Conservation (phyloP, 2,329 filamentous ascomycete genomes). For the Biscogniauxia mediterranea region DNA sequence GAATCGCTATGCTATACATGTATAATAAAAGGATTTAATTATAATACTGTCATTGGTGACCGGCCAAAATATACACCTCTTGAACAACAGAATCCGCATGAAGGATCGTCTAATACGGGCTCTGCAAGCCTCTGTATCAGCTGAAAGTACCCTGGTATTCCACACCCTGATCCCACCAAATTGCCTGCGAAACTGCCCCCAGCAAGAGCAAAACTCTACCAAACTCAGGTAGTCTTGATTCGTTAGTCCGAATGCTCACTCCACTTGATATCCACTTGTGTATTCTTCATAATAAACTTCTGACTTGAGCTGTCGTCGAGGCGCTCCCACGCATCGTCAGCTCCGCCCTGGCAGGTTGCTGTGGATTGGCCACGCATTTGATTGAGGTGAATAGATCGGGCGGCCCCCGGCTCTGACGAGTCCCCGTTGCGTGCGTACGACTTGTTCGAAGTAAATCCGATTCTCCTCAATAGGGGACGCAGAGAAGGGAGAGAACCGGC, state of each 20-base stretch:
- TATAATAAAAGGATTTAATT: not conserved
- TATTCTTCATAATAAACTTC: slow-evolving; percentile 21
- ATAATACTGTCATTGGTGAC: not conserved
- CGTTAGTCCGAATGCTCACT: not conserved
- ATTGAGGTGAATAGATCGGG: slow-evolving; percentile 3
- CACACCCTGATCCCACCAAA: not conserved
- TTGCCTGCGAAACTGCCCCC: not conserved
- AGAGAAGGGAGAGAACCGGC: slow-evolving; percentile 31
- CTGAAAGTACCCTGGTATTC: not conserved
- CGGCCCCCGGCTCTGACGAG: not conserved
- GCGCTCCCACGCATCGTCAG: not conserved
- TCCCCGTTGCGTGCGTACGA: not conserved
- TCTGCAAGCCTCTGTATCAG: not conserved
- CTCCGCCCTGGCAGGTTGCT: slow-evolving; percentile 11
- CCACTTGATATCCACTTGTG: slow-evolving; percentile 18
- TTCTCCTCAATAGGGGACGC: slow-evolving; percentile 26
- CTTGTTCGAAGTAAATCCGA: slow-evolving; percentile 2
- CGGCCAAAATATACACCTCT: not conserved
- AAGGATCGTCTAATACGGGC: not conserved
- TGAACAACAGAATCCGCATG: not conserved
- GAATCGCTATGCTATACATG: not conserved
- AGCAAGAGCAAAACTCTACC: not conserved
- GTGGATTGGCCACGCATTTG: not conserved
- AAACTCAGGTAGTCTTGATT: not conserved
- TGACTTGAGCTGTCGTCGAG: slow-evolving; percentile 11